Evolutionary conservation across 2,329 filamentous ascomycete species (phyloP), one percentile per base, ranked within the genome.

Genomic region (Trichoderma sp.): DNA sequence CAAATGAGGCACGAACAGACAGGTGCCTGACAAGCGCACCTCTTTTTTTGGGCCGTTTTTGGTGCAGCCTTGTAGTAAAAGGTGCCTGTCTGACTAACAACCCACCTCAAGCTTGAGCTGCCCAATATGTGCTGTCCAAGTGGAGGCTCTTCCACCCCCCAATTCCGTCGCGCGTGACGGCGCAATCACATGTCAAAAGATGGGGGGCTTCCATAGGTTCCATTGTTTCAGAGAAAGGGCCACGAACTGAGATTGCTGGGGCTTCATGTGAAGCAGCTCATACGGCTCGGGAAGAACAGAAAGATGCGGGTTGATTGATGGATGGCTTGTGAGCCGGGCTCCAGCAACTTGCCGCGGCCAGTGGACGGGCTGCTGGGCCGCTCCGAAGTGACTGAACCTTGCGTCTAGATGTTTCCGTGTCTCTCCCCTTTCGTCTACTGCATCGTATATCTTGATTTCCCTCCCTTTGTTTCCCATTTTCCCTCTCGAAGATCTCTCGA

Each of bases 151-250:
- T 39, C 10, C 28, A 1, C 34, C 34, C 34, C 34, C 34, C 12
- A 39, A 39, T 14, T 39, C 26, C 34, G 15, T 34, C 56, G 48
- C 64, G 48, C 50, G 64, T 63, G 64, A 63, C 64, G 43, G 41
- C 34, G 34, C 41, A 57, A 63, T 66, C 64, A 66, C 64, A 66
- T 66, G 64, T 26, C 21, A 65, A 63, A 19, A 4, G 34, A 39
- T 39, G 51, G 47, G 34, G n/a, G 10, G 24, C 26, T 21, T 21
- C 50, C 26, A 28, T 34, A 9, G 10, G 30, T 10, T 14, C n/a
- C n/a, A n/a, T n/a, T 12, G 34, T 39, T 14, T 14, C 34, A 39
- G 14, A 39, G 34, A 14, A 14, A 12, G 12, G 12, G 0, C 34
- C 34, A n/a, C 3, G 12, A 14, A 39, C 34, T 39, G 34, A 39